Conservation (phyloP, 2,329 filamentous ascomycete species). For the Sporothrix pseudoabietina region DNA sequence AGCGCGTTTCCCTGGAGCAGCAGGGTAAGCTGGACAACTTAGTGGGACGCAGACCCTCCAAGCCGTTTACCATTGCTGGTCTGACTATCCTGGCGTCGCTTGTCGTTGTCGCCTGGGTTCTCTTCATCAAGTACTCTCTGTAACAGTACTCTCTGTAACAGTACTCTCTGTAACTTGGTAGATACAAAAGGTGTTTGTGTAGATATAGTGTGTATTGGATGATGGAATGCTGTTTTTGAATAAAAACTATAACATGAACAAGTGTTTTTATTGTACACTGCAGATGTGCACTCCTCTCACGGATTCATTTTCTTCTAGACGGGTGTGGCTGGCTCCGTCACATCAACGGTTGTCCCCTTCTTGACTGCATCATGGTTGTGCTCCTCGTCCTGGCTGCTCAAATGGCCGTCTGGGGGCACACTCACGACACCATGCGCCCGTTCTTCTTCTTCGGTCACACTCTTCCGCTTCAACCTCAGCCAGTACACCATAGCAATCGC, state of each 20-base stretch:
- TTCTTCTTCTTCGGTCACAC: background rate
- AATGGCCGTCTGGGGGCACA: background rate
- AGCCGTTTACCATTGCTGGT: constrained; percentile 26
- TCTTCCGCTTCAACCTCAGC: background rate
- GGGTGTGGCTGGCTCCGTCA: background rate
- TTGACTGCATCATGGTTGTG: background rate
- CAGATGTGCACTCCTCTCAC: background rate
- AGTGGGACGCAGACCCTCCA: constrained; percentile 32
- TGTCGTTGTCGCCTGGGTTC: constrained; percentile 36
- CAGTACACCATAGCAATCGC: constrained; percentile 1
- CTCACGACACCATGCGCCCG: background rate
- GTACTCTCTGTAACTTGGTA: constrained; percentile 24
- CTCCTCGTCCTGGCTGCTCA: constrained; percentile 10
- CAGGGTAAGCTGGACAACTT: constrained; percentile 32
- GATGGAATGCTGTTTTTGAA: too few species aligned
- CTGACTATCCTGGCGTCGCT: constrained; percentile 29
- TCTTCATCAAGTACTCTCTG: constrained; percentile 35
- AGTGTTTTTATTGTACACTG: too few species aligned
- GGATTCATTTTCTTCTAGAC: background rate
- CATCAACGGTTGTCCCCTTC: background rate
- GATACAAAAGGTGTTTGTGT: too few species aligned
- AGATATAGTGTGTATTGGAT: too few species aligned
- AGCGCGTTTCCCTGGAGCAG: constrained; percentile 33
- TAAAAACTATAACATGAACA: too few species aligned
- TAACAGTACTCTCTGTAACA: too few species aligned